Percentiles rank a stretch among this genome's conserved stretches.
Conservation (phyloP, 2,329 filamentous ascomycete species). For the Pezizomycotina sp. region DNA sequence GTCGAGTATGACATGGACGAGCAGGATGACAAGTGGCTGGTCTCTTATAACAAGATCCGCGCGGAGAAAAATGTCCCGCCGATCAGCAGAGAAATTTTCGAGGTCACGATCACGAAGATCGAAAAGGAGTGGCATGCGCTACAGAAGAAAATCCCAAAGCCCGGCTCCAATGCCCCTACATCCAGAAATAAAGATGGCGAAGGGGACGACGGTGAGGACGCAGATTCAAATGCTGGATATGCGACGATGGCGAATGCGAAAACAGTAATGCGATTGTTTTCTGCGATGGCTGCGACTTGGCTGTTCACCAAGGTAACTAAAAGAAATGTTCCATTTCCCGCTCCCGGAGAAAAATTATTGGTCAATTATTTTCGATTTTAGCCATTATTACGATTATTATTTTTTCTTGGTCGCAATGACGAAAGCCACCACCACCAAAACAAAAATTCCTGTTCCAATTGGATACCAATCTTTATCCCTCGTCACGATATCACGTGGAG, state of each 20-base stretch:
- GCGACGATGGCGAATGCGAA: conserved; percentile 97
- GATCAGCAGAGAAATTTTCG: conserved; percentile 86
- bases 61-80: conserved; percentile 57
- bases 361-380: too few species aligned
- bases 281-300: conserved; percentile 92
- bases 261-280: conserved; percentile 99
- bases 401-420: too few species aligned
- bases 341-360: too few species aligned
- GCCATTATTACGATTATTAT: too few species aligned
- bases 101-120: conserved; percentile 96
- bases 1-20: conserved; percentile 99
- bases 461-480: too few species aligned
- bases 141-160: conserved; percentile 90
- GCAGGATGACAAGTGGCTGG: conserved; percentile 92
- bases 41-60: conserved; percentile 62
- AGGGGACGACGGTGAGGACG: conserved; percentile 36
- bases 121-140: conserved; percentile 97
- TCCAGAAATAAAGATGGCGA: conserved; percentile 34
- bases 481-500: too few species aligned
- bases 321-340: too few species aligned
- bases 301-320: conserved; percentile 61
- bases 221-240: conserved; percentile 97
- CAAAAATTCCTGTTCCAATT: too few species aligned
- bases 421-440: too few species aligned
- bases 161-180: conserved; percentile 83